Base-by-base conservation (phyloP, 768 basidiomycete genomes). In the Agrocybe praecox region DNA sequence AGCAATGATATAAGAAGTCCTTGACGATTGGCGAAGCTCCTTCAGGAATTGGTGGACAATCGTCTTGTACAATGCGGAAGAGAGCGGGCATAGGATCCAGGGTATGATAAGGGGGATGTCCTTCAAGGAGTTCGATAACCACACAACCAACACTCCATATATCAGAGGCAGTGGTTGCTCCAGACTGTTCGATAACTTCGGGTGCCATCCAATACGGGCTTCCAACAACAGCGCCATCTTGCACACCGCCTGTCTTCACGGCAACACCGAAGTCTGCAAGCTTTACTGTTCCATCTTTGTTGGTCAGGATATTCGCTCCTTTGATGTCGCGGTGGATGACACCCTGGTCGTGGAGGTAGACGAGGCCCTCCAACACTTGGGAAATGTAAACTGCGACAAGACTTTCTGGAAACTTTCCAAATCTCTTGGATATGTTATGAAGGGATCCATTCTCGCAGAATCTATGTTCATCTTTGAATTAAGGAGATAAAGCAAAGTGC, bases 181-280 rank as follows among this genome's bases (percentile, higher is more conserved):
- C 97, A 26, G 89, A 90, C 72, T 99, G 97, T 65, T 99, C 97
- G 56, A 99, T 98, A 46, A 99, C 93, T 73, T 99, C 97, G 2
- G 97, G 97, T 9, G 97, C 96, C 97, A 99, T 99, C 96, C 96
- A 99, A 69, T 99, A 99, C 4, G 96, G 96, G 66, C 93, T 96
- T 6, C 96, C 96, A 42, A 98, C 96, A 2, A 99, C 96, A 11
- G 94, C 92, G 65, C 89, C 91, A 69, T 97, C 93, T 45, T 83
- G 83, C 21, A 87, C 87, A 11, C 85, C 88, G 11, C 85, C 89
- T 0, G 87, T 82, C 22, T 88, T 85, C 10, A 91, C 86, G 11
- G 95, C 94, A 18, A 99, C 97, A 49, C 97, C 97, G 67, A 99
- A 99, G 73, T 99, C 97, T 12, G 97, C 97, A n/a, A 99, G 82